Evolutionary conservation across 371 early-diverging fungal species (phyloP).

Genomic region (Mortierella sp.): DNA sequence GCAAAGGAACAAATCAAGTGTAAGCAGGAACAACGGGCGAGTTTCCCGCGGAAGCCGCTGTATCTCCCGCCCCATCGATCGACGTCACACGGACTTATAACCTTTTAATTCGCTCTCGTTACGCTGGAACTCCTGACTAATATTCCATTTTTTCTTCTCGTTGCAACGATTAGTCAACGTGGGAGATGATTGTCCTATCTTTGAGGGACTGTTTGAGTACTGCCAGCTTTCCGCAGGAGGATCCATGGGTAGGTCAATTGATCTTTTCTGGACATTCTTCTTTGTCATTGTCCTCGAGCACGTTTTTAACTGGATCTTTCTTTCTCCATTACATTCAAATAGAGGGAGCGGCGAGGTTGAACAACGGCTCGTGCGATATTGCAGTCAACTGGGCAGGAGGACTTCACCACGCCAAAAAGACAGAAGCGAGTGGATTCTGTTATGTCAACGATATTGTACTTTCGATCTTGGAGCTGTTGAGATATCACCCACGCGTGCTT

Average conservation of each 20-base stretch:
- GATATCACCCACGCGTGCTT: constrained; percentile 94
- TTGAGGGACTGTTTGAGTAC: constrained; percentile 97
- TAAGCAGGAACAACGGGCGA: constrained; percentile 50
- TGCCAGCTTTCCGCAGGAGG: constrained; percentile 95
- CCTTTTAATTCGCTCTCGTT: background rate
- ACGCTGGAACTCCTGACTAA: background rate
- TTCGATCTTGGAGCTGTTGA: constrained; percentile 95
- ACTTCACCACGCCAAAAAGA: constrained; percentile 98
- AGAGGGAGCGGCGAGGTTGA: constrained; percentile 94
- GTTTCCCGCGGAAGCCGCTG: background rate
- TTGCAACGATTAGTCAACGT: constrained; percentile 75
- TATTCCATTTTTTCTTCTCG: background rate
- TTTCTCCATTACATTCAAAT: background rate
- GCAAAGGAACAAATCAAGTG: constrained; percentile 88
- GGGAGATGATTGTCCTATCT: constrained; percentile 98
- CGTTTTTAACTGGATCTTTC: background rate
- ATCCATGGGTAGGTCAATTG: constrained; percentile 80
- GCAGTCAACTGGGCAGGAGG: constrained; percentile 99
- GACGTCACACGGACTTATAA: background rate
- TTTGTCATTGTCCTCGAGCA: background rate
- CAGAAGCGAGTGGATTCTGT: constrained; percentile 98
- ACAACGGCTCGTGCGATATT: constrained; percentile 92
- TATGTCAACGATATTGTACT: constrained; percentile 99
- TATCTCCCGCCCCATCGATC: background rate
- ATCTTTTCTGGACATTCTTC: background rate